A percentile compares a stretch with the other conserved stretches of the same genome.
Conservation (phyloP, 2,329 filamentous ascomycete species). For the Aquanectria penicillioides region DNA sequence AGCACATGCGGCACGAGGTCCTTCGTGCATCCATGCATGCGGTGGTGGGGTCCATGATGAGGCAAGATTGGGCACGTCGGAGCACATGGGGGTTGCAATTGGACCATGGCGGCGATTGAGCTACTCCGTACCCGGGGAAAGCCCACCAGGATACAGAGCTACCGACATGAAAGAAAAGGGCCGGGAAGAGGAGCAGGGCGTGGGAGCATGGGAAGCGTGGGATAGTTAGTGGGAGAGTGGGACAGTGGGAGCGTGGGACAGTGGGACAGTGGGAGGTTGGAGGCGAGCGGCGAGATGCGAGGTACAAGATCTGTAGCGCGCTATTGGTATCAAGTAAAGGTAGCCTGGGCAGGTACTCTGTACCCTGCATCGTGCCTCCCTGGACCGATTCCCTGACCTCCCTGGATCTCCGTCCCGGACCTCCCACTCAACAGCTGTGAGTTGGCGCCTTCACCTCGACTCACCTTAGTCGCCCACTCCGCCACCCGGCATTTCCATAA, state of each 20-base stretch:
- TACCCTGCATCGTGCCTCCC: too few species aligned
- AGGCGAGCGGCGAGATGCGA: slow-evolving; percentile 18
- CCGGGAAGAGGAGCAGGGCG: not conserved
- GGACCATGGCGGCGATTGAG: slow-evolving; percentile 18
- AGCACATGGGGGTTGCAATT: slow-evolving; percentile 30
- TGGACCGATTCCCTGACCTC: slow-evolving; percentile 6
- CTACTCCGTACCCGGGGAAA: slow-evolving; percentile 8
- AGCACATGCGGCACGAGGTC: slow-evolving; percentile 25
- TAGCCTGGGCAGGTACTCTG: slow-evolving; percentile 29
- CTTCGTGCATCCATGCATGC: slow-evolving; percentile 5
- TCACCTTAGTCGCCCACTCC: slow-evolving; percentile 33
- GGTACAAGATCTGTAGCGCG: slow-evolving; percentile 9
- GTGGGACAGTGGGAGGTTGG: not conserved
- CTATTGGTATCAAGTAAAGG: slow-evolving; percentile 17
- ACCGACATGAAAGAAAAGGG: slow-evolving; percentile 7
- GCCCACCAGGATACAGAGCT: slow-evolving; percentile 9
- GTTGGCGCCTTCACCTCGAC: slow-evolving; percentile 31
- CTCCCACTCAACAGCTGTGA: slow-evolving; percentile 31
- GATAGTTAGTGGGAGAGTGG: slow-evolving; percentile 9
- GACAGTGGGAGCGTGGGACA: not conserved
- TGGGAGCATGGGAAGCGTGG: slow-evolving; percentile 5
- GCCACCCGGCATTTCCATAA: slow-evolving; percentile 39
- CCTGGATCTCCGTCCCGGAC: slow-evolving; percentile 25
- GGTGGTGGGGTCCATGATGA: slow-evolving; percentile 25
- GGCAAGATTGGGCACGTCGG: slow-evolving; percentile 8